Percentiles rank a stretch among this genome's conserved stretches.
These are phyloP conservation scores for Aspergillus conjunctus DNA, from an alignment of 495 filamentous ascomycete species.

Conservation along the genomic window DNA sequence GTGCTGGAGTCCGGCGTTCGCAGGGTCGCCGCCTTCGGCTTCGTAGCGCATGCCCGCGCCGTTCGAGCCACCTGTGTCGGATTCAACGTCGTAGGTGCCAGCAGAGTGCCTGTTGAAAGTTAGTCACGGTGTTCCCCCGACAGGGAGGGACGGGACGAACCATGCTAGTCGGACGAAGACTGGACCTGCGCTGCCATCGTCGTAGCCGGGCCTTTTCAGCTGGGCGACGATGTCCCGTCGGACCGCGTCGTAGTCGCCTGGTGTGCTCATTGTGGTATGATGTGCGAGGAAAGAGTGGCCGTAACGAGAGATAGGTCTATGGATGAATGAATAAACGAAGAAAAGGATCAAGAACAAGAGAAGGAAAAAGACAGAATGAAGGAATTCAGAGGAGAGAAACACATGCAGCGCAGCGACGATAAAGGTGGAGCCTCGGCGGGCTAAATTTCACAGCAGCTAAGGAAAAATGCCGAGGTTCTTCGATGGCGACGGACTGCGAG, in stretches of 20 bases:
- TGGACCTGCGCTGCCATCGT: conserved; percentile 63
- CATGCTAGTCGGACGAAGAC: conserved; percentile 65
- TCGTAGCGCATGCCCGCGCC: conserved; percentile 68
- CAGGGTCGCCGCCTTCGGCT: conserved; percentile 62
- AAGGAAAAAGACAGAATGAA: conserved; percentile 5
- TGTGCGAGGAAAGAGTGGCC: conserved; percentile 20
- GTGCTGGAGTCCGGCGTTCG: conserved; percentile 64
- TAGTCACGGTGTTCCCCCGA: background rate
- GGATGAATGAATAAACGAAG: conserved; percentile 11
- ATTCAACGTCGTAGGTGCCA: conserved; percentile 59
- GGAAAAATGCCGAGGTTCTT: conserved; percentile 38
- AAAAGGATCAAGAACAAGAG: background rate
- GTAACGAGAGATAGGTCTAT: conserved; percentile 4
- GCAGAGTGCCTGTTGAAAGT: conserved; percentile 52
- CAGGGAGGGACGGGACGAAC: conserved; percentile 38
- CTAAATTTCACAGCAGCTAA: conserved; percentile 18
- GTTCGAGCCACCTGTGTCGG: conserved; percentile 63
- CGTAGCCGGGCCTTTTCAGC: conserved; percentile 60
- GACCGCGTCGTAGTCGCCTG: conserved; percentile 54
- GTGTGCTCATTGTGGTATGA: conserved; percentile 43
- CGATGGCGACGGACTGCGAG: background rate
- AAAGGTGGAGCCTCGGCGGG: conserved; percentile 39
- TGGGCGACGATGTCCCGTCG: conserved; percentile 56
- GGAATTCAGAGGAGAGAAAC: conserved; percentile 9
- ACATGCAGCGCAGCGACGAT: conserved; percentile 6